Base-by-base conservation (phyloP, 371 early-diverging fungal species). In the Apophysomyces sp. region DNA sequence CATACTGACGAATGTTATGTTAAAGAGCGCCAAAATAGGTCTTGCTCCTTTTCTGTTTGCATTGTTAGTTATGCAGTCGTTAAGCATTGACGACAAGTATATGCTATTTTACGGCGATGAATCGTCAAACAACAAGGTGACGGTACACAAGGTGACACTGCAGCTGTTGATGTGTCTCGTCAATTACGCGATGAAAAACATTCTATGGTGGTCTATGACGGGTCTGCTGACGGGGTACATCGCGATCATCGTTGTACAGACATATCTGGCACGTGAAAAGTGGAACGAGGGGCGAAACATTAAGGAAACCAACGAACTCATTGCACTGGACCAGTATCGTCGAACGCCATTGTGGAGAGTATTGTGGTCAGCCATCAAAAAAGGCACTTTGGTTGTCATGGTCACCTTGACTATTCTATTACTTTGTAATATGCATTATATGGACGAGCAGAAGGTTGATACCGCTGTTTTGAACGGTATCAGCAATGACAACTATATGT, bases 181-280 rank as follows among this genome's bases (percentile, higher is more conserved):
- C 55, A 86, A 86, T 55, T 81, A 72, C 39, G 57, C 77, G 12
- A 72, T 68, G n/a, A 78, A 80, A 57, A 84, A 81, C 28, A 81
- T 83, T 55, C 65, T 83, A n/a, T 86, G 87, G 87, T 86, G 87
- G 87, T 81, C 83, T 16, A 51, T 82, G 51, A 67, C 83, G 21
- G 85, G 85, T 18, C 55, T 84, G n/a, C 40, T 80, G 28, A 74
- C 76, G 24, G 87, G 87, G 1, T 74, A 75, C 44, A 26, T 83
- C 18, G 76, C 72, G 2, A 73, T 78, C 2, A 29, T 83, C 29
- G 39, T 65, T 7, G 69, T 82, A 21, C 81, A 80, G 30, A 59
- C 67, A 1, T 31, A 66, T n/a, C 58, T 77, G 31, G 68, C 64
- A 30, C 60, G 58, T 11, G 63, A 77, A 40, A 67, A 69, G 18